Evolutionary conservation across 108 stramenopile species (phyloP), one percentile per base, ranked within the genome.

Genomic region (Skeletonema costatum): DNA sequence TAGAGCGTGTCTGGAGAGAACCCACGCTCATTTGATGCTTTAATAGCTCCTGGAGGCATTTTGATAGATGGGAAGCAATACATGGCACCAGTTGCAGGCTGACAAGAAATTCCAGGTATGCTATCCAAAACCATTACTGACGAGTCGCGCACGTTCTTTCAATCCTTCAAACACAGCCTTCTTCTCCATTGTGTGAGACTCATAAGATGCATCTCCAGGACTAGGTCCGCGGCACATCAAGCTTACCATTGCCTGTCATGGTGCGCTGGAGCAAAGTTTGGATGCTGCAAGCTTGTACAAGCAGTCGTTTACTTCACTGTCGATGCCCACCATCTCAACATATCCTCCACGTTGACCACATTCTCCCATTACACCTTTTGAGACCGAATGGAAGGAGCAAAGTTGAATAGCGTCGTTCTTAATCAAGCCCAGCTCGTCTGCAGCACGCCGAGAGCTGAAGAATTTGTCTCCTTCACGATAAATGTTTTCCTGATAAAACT

Each of bases 311-410:
- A 98, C 96, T 33, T 91, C 88, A 7, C 70, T 64, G 53, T 93
- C 90, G 56, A 99, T 89, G 33, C 89, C 88, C 17, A 88, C 75
- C 59, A 99, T 50, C 76, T 99, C 98, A 74, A 97, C 88, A 73
- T 98, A 99, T 3, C 97, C 98, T 35, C 98, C 98, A 30, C 99
- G 94, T 31, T 97, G 88, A 4, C 99, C 99, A 71, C 98, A 99
- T 84, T 99, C 98, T 41, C 98, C 98, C 68, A 89, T 84, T 66
- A 97, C 84, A 29, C 98, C 98, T 87, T 99, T 98, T 51, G 90
- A 91, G 13, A 89, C 93, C 31, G 93, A 95, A 68, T 99, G 98
- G 73, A 99, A 98, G 35, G 93, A 95, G 17, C 94, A 94, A 48
- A 99, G 82, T 82, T 98, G 93, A 29, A 99, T 71, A 9, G 77